These are phyloP conservation scores for Brassica rapa DNA, from an alignment of 345 rosid species.

Conservation along the genomic window DNA sequence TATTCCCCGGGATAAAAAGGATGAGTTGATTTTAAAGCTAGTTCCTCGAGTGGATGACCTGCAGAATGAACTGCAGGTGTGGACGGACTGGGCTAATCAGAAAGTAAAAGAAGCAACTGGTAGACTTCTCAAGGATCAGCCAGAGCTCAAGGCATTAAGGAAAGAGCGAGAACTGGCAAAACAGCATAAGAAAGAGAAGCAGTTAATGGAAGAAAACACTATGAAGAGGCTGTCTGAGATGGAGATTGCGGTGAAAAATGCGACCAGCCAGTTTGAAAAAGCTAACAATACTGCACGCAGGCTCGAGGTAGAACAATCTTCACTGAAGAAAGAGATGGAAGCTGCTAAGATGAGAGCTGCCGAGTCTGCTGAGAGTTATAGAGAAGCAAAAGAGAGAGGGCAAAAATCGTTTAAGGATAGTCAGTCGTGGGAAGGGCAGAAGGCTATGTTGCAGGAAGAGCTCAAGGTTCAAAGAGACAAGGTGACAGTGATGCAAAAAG, in stretches of 20 bases:
- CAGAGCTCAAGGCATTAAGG: constrained; percentile 80
- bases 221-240: constrained; percentile 82
- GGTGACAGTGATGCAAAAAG: constrained; percentile 45
- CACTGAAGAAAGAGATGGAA: constrained; percentile 76
- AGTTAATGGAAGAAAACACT: constrained; percentile 72
- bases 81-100: constrained; percentile 98
- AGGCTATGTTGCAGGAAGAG: constrained; percentile 69
- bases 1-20: constrained; percentile 42
- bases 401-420: constrained; percentile 57
- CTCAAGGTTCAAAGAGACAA: constrained; percentile 59
- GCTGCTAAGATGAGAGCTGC: constrained; percentile 67
- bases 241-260: constrained; percentile 79
- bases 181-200: constrained; percentile 75
- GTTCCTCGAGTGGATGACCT: constrained; percentile 37
- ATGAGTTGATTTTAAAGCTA: constrained; percentile 39
- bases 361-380: constrained; percentile 77
- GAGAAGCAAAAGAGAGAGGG: constrained; percentile 77
- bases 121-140: constrained; percentile 72
- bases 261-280: constrained; percentile 77
- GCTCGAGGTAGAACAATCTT: constrained; percentile 79
- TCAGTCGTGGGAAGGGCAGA: constrained; percentile 87
- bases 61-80: constrained; percentile 73
- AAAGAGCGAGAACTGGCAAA: constrained; percentile 84
- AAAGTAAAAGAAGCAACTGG: constrained; percentile 96
- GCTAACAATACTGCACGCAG: constrained; percentile 71